These are phyloP conservation scores for Starmerella roubikii DNA, from an alignment of 805 yeast species.

Conservation along the genomic window DNA sequence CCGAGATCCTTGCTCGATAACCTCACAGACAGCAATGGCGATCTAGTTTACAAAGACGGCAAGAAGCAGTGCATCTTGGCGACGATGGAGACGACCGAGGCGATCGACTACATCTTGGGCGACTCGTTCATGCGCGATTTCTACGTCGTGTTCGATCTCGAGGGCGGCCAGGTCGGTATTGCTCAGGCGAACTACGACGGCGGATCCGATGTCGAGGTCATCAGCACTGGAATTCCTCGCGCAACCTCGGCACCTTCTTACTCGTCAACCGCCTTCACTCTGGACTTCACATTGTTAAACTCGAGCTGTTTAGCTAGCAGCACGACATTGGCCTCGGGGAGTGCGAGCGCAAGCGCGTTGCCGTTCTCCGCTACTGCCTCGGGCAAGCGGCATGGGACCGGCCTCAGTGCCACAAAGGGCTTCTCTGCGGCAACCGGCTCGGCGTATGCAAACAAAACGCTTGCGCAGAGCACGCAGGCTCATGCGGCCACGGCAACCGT, in stretches of 20 bases:
- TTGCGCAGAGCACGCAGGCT: too few species aligned
- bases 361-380: too few species aligned
- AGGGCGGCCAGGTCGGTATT: slow-evolving; percentile 40
- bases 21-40: slow-evolving; percentile 9
- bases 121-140: slow-evolving; percentile 52
- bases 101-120: slow-evolving; percentile 37
- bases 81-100: slow-evolving; percentile 21
- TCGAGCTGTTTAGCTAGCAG: too few species aligned
- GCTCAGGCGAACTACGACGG: slow-evolving; percentile 34
- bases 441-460: too few species aligned
- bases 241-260: slow-evolving; percentile 12
- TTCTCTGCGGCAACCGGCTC: background rate
- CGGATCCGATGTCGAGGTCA: slow-evolving; percentile 18
- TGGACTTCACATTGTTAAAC: too few species aligned
- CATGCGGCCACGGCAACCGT: too few species aligned
- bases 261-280: slow-evolving; percentile 1
- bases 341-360: too few species aligned
- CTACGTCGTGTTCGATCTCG: slow-evolving; percentile 56
- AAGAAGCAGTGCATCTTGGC: slow-evolving; percentile 18
- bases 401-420: too few species aligned
- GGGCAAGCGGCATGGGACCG: too few species aligned
- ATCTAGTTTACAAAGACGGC: background rate
- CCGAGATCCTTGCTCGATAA: slow-evolving; percentile 10
- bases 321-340: too few species aligned
- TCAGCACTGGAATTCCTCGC: slow-evolving; percentile 10